Base-by-base conservation (phyloP, 179 eudicot genomes). In the Beta corolliflora region DNA sequence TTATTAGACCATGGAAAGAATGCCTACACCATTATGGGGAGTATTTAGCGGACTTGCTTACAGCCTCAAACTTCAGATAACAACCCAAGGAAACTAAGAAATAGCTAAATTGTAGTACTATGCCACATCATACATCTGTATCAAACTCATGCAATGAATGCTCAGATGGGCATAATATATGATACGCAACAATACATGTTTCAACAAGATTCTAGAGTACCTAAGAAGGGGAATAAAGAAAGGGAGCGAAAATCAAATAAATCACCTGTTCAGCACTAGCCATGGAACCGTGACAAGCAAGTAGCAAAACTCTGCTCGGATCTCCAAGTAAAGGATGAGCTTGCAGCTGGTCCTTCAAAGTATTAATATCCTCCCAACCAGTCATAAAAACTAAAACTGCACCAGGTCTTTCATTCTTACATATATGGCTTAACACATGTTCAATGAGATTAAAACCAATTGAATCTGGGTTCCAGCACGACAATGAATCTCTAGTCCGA, bases 211-310 rank as follows among this genome's bases (percentile, higher is more conserved):
- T 72, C 36, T n/a, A 36, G 18, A 71, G 41, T 25, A 13, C 14
- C 1, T 73, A 7, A 19, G 13, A 11, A 14, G 15, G 41, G 36
- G 23, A 0, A 36, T 36, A 21, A 12, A 48, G 74, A 71, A 21
- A 73, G 77, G 14, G 63, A 21, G 52, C 41, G 71, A 36, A 9
- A 69, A 44, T 8, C 19, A 15, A 77, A 66, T 64, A 53, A 7
- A 74, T 55, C 83, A 94, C 98, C 98, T 94, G 98, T 82, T 93
- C 97, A n/a, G 91, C 81, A 87, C 92, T 94, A 79, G 96, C 94
- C 98, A 93, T 94, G 58, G 98, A 92, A 82, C 98, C 93, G 78
- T 94, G 98, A 83, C 98, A 94, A 77, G 98, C 93, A 88, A 94
- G 93, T 85, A 94, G 81, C 85, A 94, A 84, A 81, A 94, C 97